phyloP scores from a whole-genome alignment of 768 basidiomycete genomes.

The Boletus coccyginus region DNA sequence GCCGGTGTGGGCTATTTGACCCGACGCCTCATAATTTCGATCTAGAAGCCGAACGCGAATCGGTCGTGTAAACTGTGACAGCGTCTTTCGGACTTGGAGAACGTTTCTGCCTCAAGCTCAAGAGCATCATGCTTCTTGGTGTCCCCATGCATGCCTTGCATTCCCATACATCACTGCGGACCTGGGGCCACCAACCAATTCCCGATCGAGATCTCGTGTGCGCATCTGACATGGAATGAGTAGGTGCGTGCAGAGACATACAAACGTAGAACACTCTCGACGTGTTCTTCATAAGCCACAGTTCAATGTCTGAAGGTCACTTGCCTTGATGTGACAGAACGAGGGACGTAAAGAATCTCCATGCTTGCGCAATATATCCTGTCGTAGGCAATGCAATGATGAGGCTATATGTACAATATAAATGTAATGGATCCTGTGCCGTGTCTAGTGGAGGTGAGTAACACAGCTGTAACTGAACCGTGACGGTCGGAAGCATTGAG shows the following conservation, averaged over 20 bases:
- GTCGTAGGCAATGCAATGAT: slow-evolving; percentile 21
- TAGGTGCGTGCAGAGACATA: slow-evolving; percentile 12
- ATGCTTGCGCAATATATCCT: slow-evolving; percentile 6
- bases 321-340: slow-evolving; percentile 9
- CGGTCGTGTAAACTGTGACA: slow-evolving; percentile 10
- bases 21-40: slow-evolving; percentile 3
- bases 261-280: slow-evolving; percentile 9
- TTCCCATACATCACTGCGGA: slow-evolving; percentile 25
- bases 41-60: slow-evolving; percentile 2
- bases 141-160: slow-evolving; percentile 12
- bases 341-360: slow-evolving; percentile 12
- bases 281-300: slow-evolving; percentile 25
- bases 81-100: slow-evolving; percentile 22
- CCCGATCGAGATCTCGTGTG: slow-evolving; percentile 23
- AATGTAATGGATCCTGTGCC: slow-evolving; percentile 23
- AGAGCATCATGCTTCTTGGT: slow-evolving; percentile 10
- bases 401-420: slow-evolving; percentile 25
- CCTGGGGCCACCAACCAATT: slow-evolving; percentile 21
- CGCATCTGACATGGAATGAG: slow-evolving; percentile 4
- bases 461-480: not conserved
- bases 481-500: not conserved
- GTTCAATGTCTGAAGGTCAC: not conserved
- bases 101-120: slow-evolving; percentile 26
- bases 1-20: slow-evolving; percentile 2
- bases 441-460: slow-evolving; percentile 7